Evolutionary conservation across 768 basidiomycete genomes (phyloP).

Genomic region (Pholiota molesta): DNA sequence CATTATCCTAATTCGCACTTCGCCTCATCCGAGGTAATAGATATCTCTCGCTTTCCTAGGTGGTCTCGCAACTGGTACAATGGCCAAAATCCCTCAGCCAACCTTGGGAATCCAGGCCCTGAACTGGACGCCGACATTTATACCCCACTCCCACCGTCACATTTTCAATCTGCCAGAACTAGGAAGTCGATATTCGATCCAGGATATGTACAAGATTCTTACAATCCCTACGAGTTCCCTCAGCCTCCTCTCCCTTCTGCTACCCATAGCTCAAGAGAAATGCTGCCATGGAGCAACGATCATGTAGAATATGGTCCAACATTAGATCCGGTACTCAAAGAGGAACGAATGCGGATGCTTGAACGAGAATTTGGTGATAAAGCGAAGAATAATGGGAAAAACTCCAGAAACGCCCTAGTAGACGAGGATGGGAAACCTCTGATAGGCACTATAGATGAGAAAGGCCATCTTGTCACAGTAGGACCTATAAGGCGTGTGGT

Average conservation of each 20-base stretch:
- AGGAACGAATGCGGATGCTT: slow-evolving; percentile 72
- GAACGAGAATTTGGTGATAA: slow-evolving; percentile 66
- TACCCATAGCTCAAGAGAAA: slow-evolving; percentile 43
- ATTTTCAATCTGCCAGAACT: slow-evolving; percentile 21
- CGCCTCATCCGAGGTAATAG: slow-evolving; percentile 47
- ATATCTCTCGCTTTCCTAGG: slow-evolving; percentile 63
- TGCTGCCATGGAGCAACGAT: slow-evolving; percentile 58
- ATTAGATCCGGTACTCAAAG: slow-evolving; percentile 56
- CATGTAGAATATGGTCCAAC: slow-evolving; percentile 43
- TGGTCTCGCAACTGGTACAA: slow-evolving; percentile 70
- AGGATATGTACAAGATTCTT: slow-evolving; percentile 31
- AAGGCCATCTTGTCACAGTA: slow-evolving; percentile 61
- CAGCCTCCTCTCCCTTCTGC: slow-evolving; percentile 34
- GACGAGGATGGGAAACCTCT: slow-evolving; percentile 52
- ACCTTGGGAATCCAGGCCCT: slow-evolving; percentile 17
- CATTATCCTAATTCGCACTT: slow-evolving; percentile 21
- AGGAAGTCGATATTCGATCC: slow-evolving; percentile 38
- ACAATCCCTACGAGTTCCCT: slow-evolving; percentile 31
- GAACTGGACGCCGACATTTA: slow-evolving; percentile 25
- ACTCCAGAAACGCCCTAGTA: slow-evolving; percentile 30
- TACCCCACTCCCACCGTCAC: slow-evolving; percentile 29
- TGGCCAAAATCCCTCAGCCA: slow-evolving; percentile 16
- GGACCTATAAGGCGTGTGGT: slow-evolving; percentile 63
- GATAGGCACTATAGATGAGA: slow-evolving; percentile 60
- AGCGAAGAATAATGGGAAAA: slow-evolving; percentile 29